Conservation (phyloP, 1,284 basidiomycete genomes). For the Fomitiporia mediterranea region DNA sequence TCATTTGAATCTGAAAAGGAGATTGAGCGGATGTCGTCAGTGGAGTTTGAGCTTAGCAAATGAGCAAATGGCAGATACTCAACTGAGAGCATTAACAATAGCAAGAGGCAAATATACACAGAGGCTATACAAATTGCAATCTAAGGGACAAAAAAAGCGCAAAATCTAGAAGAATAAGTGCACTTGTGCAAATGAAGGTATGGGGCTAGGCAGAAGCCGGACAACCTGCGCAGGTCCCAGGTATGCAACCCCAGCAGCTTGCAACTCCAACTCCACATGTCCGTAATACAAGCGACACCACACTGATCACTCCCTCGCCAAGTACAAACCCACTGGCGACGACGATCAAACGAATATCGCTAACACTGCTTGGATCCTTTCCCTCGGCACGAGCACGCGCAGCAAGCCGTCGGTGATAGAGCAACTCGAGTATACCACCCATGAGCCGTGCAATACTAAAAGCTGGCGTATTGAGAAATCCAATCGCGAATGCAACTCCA, state of each 20-base stretch:
- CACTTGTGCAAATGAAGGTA: neutral
- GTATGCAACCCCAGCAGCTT: constrained; percentile 83
- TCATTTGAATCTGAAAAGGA: neutral
- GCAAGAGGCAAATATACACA: neutral
- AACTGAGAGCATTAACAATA: neutral
- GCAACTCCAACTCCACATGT: constrained; percentile 69
- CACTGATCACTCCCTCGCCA: constrained; percentile 88
- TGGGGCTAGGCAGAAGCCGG: constrained; percentile 32
- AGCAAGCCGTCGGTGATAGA: constrained; percentile 50
- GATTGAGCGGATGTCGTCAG: neutral
- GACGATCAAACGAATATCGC: constrained; percentile 76
- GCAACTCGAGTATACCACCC: constrained; percentile 79
- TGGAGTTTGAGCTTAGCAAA: no score
- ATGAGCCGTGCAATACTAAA: constrained; percentile 91
- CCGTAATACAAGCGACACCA: constrained; percentile 73
- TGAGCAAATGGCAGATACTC: neutral
- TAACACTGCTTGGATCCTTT: constrained; percentile 17
- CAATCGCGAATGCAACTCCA: constrained; percentile 84
- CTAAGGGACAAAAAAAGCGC: neutral
- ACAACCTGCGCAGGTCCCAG: constrained; percentile 69
- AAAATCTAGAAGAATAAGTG: neutral
- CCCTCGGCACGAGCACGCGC: constrained; percentile 40
- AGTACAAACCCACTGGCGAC: constrained; percentile 94
- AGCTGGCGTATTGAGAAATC: constrained; percentile 93
- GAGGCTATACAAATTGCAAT: neutral